These are phyloP conservation scores for Pseudopyricularia javanii DNA, from an alignment of 2,329 filamentous ascomycete genomes.

Conservation along the genomic window DNA sequence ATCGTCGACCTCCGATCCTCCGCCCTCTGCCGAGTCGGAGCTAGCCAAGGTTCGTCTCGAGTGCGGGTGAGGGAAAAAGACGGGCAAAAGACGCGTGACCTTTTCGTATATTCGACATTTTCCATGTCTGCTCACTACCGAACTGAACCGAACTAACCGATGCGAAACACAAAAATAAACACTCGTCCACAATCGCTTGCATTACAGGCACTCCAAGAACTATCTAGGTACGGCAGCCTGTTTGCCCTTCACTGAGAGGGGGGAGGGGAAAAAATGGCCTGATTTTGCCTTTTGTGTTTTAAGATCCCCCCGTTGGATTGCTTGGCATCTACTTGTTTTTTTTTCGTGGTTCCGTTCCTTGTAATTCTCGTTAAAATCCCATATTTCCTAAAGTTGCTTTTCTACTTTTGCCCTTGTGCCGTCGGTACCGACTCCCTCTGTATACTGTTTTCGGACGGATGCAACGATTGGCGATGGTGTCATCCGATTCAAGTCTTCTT, in stretches of 20 bases:
- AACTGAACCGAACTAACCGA: too few relatives aligned
- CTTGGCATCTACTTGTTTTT: background rate
- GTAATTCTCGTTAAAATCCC: background rate
- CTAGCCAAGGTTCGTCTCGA: background rate
- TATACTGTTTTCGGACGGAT: background rate
- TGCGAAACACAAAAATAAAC: background rate
- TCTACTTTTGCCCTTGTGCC: background rate
- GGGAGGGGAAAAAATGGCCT: conserved; percentile 1
- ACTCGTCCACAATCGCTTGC: too few relatives aligned
- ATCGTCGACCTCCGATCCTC: background rate
- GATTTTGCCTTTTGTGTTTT: background rate
- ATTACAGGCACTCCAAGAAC: conserved; percentile 1
- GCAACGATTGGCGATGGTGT: background rate
- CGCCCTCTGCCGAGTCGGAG: background rate
- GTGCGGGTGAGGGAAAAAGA: background rate
- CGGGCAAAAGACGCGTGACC: background rate
- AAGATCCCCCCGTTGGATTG: background rate
- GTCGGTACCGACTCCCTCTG: background rate
- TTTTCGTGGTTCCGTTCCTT: background rate
- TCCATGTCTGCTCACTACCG: too few relatives aligned
- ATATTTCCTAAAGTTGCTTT: background rate
- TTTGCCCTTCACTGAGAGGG: too few relatives aligned
- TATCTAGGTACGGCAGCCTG: background rate
- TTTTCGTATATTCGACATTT: too few relatives aligned
- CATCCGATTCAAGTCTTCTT: too few relatives aligned